Evolutionary conservation across 2,329 filamentous ascomycete species (phyloP), one percentile per base, ranked within the genome.

Genomic region (Pseudogymnoascus sp.): DNA sequence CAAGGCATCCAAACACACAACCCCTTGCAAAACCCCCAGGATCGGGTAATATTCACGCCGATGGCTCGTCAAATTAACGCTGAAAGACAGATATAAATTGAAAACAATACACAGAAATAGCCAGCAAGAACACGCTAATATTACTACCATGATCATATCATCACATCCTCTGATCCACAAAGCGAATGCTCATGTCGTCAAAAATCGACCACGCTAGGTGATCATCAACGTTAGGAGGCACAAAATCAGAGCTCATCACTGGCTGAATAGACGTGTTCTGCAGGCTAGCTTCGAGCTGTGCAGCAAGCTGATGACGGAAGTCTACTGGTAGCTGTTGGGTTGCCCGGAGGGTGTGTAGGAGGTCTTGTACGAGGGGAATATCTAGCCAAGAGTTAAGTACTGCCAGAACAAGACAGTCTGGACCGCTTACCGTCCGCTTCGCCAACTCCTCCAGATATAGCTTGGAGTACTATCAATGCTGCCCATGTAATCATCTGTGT

Each of bases 401-500:
- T 11, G 50, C 35, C 16, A 56, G 6, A 33, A 33, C 5, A 56
- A 19, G 22, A 46, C 59, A 26, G 19, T 35, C 11, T 31, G 35
- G 26, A 8, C 14, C 3, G 53, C 68, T 68, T 66, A 76, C 75
- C 75, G 26, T 76, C 74, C 2, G 70, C 65, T 61, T 78, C 75
- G 0, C 75, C 75, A 8, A 75, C 73, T 0, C 76, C 76, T 1
- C 74, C 75, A 63, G 78, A 75, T 2, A 77, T 70, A 2, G 73
- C 77, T 64, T 78, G 76, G 1, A 79, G 66, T 1, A 78, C 75
- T n/a, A 78, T 75, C 7, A 78, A 67, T 1, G 77, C 76, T 5
- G 77, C 77, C 77, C 76, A 78, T 0, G 77, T 78, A 60, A 79
- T 79, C 66, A 79, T 76, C 19, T 69, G 22, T 6, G n/a, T 37